A percentile compares a stretch with the other conserved stretches of the same genome.
Evolutionary conservation across 2,329 filamentous ascomycete species (phyloP).

Genomic region (Neonectria faginata): DNA sequence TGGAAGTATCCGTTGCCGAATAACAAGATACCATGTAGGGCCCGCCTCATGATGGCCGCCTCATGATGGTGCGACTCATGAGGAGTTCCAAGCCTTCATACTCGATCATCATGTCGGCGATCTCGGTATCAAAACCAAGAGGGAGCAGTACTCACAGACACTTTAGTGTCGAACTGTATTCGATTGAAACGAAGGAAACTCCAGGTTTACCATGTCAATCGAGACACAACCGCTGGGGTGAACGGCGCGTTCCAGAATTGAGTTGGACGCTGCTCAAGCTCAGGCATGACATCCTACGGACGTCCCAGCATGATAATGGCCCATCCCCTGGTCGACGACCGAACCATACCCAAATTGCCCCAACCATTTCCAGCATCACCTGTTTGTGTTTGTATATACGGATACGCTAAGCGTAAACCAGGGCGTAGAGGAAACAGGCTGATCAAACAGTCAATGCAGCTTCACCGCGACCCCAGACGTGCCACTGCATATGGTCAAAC

Average conservation of each 20-base stretch:
- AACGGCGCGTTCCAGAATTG: not conserved
- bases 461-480: slow-evolving; percentile 4
- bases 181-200: too few species aligned
- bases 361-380: slow-evolving; percentile 8
- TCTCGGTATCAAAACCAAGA: not conserved
- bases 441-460: slow-evolving; percentile 7
- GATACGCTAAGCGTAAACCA: slow-evolving; percentile 10
- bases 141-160: not conserved
- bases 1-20: not conserved
- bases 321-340: not conserved
- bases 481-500: slow-evolving; percentile 8
- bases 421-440: slow-evolving; percentile 5
- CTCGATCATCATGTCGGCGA: not conserved
- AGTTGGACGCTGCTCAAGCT: not conserved
- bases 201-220: too few species aligned
- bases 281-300: not conserved
- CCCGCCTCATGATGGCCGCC: not conserved
- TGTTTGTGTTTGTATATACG: slow-evolving; percentile 7
- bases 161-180: too few species aligned
- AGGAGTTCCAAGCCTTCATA: not conserved
- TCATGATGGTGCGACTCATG: not conserved
- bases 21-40: not conserved
- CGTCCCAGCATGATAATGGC: too few species aligned
- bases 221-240: not conserved
- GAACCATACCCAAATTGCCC: not conserved